Evolutionary conservation across 257 asterid species (phyloP).

Genomic region (Ehretia macrophylla): DNA sequence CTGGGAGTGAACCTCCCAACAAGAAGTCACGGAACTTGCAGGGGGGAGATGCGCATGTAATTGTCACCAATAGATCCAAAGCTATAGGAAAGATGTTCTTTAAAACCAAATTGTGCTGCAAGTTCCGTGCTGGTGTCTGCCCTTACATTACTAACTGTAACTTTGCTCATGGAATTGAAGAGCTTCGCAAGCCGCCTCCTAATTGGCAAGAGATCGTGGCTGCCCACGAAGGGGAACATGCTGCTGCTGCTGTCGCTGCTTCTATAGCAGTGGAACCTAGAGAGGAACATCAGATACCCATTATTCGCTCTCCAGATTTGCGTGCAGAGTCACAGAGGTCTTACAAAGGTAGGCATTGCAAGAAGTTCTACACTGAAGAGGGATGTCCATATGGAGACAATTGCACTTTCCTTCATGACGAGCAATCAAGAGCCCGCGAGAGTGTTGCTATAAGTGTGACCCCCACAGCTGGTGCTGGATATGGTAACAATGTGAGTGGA

Average conservation of each 20-base stretch:
- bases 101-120: conserved; percentile 25
- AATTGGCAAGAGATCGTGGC: conserved; percentile 31
- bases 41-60: conserved; percentile 7
- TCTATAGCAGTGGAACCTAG: conserved; percentile 10
- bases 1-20: conserved; percentile 19
- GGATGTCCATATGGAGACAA: conserved; percentile 28
- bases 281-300: conserved; percentile 29
- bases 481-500: conserved; percentile 11
- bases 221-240: conserved; percentile 17
- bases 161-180: conserved; percentile 25
- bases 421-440: conserved; percentile 20
- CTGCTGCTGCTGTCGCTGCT: neutral
- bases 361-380: conserved; percentile 22
- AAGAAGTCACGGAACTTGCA: conserved; percentile 14
- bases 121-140: conserved; percentile 26
- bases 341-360: conserved; percentile 25
- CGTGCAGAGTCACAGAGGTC: conserved; percentile 20
- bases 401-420: conserved; percentile 23
- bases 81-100: conserved; percentile 27
- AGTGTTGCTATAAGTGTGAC: conserved; percentile 30
- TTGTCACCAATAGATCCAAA: conserved; percentile 11
- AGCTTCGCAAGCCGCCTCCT: conserved; percentile 26
- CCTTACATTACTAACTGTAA: conserved; percentile 26
- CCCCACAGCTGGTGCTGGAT: conserved; percentile 10
- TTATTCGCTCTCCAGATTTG: conserved; percentile 16